Conservation (phyloP, 176 grass and related monocot genomes). For the Metroxylon sagu region DNA sequence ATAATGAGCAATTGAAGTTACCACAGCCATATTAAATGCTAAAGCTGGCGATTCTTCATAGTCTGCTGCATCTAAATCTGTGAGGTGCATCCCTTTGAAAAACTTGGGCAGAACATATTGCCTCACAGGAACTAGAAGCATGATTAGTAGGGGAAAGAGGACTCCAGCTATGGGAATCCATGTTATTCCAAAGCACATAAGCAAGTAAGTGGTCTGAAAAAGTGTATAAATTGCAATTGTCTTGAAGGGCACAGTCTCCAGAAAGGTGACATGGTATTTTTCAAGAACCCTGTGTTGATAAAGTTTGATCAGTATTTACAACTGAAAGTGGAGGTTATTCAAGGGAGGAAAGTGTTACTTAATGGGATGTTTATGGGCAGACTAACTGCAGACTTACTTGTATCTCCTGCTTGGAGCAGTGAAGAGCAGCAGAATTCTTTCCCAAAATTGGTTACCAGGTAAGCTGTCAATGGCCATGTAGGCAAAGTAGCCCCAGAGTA, state of each 20-base stretch:
- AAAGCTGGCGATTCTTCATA: slow-evolving; percentile 87
- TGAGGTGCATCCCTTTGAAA: slow-evolving; percentile 93
- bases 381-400: slow-evolving; percentile 39
- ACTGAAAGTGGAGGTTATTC: too few relatives aligned
- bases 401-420: slow-evolving; percentile 94
- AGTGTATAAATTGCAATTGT: slow-evolving; percentile 78
- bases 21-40: slow-evolving; percentile 56
- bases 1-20: slow-evolving; percentile 15
- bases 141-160: slow-evolving; percentile 98
- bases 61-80: slow-evolving; percentile 78
- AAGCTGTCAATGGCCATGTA: slow-evolving; percentile 99
- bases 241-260: slow-evolving; percentile 96
- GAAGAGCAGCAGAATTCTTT: slow-evolving; percentile 84
- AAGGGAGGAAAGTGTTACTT: too few relatives aligned
- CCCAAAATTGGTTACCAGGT: slow-evolving; percentile 98
- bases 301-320: not conserved
- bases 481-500: slow-evolving; percentile 98
- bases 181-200: slow-evolving; percentile 94
- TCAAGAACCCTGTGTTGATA: slow-evolving; percentile 67
- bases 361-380: too few relatives aligned
- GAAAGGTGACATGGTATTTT: slow-evolving; percentile 80
- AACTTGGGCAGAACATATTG: slow-evolving; percentile 90
- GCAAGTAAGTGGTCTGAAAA: slow-evolving; percentile 79
- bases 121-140: slow-evolving; percentile 87
- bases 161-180: slow-evolving; percentile 97